These are phyloP conservation scores for Kodamaea sagamina DNA, from an alignment of 805 yeast species.

Conservation along the genomic window DNA sequence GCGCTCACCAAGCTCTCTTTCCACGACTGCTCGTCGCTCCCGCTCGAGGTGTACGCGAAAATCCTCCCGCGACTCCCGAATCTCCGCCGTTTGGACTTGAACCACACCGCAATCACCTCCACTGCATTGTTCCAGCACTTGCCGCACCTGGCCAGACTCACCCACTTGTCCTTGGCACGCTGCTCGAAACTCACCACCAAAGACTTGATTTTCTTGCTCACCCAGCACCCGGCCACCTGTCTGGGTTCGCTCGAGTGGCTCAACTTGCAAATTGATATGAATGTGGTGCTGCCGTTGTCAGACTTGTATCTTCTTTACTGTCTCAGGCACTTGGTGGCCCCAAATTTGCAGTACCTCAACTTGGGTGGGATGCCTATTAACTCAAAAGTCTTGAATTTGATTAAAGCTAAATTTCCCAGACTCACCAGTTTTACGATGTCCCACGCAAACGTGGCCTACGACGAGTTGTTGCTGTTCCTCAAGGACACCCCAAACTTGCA, in stretches of 20 bases:
- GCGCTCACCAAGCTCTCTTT: conserved; percentile 59
- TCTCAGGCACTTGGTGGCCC: conserved; percentile 46
- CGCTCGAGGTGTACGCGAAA: conserved; percentile 54
- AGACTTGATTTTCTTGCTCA: conserved; percentile 67
- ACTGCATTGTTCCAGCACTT: conserved; percentile 53
- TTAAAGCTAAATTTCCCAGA: conserved; percentile 39
- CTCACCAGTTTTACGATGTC: conserved; percentile 47
- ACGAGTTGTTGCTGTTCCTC: conserved; percentile 40
- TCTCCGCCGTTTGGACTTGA: conserved; percentile 70
- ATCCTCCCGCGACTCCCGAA: conserved; percentile 58
- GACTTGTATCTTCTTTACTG: conserved; percentile 50
- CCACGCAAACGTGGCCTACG: conserved; percentile 38
- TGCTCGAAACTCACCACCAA: conserved; percentile 67
- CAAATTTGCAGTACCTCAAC: conserved; percentile 52
- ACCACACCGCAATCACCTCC: conserved; percentile 77
- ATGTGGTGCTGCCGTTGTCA: conserved; percentile 59
- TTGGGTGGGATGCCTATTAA: conserved; percentile 66
- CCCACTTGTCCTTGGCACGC: conserved; percentile 66
- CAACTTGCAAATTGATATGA: conserved; percentile 62
- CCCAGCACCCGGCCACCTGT: conserved; percentile 65
- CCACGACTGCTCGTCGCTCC: conserved; percentile 84
- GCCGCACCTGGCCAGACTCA: conserved; percentile 58
- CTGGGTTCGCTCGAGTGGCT: conserved; percentile 61
- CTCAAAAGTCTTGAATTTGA: conserved; percentile 36
- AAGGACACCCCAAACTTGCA: conserved; percentile 42